phyloP scores from a whole-genome alignment of 1,284 basidiomycete genomes.

The Polyporus tsugae region DNA sequence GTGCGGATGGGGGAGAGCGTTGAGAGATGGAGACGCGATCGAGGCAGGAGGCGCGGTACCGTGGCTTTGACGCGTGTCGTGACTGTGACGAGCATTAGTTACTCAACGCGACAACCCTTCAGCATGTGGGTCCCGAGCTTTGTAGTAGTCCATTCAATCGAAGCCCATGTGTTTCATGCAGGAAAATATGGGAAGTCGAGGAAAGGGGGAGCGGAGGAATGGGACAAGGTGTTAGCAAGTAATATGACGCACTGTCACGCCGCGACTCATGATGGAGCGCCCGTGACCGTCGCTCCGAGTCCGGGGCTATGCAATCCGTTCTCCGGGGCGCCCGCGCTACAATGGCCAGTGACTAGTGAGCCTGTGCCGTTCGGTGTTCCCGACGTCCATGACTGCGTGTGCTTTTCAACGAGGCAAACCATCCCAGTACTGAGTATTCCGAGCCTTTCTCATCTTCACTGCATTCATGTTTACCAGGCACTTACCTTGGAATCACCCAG shows the following conservation, averaged over 20 bases:
- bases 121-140: background rate
- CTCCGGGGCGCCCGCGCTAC: too few species aligned
- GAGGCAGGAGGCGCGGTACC: conserved; percentile 22
- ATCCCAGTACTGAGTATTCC: too few species aligned
- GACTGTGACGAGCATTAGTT: conserved; percentile 39
- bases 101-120: conserved; percentile 27
- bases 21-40: conserved; percentile 35
- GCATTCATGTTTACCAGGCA: background rate
- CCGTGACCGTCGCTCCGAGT: conserved; percentile 22
- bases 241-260: conserved; percentile 18
- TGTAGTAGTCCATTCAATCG: background rate
- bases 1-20: conserved; percentile 17
- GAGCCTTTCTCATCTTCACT: background rate
- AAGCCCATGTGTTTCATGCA: background rate
- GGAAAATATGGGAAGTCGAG: background rate
- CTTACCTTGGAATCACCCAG: background rate
- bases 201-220: conserved; percentile 8
- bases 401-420: too few species aligned
- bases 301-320: too few species aligned
- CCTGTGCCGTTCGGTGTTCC: too few species aligned
- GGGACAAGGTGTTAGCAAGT: background rate
- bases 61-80: conserved; percentile 41
- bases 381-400: too few species aligned
- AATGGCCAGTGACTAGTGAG: too few species aligned
- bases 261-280: too few species aligned